Evolutionary conservation across 2,329 filamentous ascomycete genomes (phyloP), one percentile per base, ranked within the genome.

Genomic region (Sclerotinia subarctica): DNA sequence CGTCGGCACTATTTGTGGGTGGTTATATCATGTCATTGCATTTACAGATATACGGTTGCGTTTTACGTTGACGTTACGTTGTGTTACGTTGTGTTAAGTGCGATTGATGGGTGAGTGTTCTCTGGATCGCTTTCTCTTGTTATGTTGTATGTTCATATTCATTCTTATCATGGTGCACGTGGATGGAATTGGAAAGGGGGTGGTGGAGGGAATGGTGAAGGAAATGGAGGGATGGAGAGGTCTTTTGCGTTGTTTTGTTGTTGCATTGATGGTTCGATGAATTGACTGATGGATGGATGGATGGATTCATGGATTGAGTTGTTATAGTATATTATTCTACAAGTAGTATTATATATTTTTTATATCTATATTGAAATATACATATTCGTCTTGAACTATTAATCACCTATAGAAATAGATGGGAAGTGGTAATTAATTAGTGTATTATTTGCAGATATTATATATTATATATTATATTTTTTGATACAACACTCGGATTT

Each of bases 21-120:
- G 58, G 58, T 62, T 62, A 51, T 24, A 62, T 51, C 58, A 62
- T 49, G 58, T 62, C 58, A 46, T 62, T 62, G 58, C 58, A 62
- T 62, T 62, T 62, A 62, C 58, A 62, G 24, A 35, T 35, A 35
- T 62, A 62, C 17, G 58, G 58, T 62, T 51, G 56, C 56, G 56
- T 42, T 42, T 42, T 35, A 38, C 35, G 35, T 38, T 38, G 10
- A 42, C 38, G 38, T 59, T 46, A 46, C 46, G 58, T 51, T 51
- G 0, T 17, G 58, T 62, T 51, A 38, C 56, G 56, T 46, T 46
- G 58, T n/a, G 58, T 38, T 38, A n/a, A n/a, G 58, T 62, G 44
- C 44, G 58, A 35, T 35, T 35, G 35, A 35, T 35, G 44, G 58
- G 26, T 19, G 44, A 62, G 58, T 10, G 29, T 49, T 42, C 44